Evolutionary conservation across 208 protist genomes (phyloP).

Genomic region (Trypanosomatidae sp.): DNA sequence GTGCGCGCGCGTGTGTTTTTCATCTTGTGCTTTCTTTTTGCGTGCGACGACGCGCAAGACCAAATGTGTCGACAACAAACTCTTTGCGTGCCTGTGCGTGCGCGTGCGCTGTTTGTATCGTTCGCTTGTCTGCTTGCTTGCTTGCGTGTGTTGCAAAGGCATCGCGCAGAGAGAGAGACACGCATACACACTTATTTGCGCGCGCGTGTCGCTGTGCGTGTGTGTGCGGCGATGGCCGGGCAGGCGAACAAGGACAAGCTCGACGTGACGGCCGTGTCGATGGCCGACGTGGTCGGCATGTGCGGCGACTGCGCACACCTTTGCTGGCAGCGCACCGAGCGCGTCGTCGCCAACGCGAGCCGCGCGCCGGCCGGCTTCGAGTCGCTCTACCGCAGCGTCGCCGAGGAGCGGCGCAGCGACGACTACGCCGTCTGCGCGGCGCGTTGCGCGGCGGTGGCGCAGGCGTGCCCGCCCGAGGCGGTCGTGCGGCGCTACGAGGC

Average conservation of each 20-base stretch:
- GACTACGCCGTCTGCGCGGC: slow-evolving; percentile 32
- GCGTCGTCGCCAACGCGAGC: slow-evolving; percentile 41
- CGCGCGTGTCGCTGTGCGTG: too few species aligned
- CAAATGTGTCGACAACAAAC: too few species aligned
- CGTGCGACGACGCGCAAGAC: too few species aligned
- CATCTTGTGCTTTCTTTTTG: too few species aligned
- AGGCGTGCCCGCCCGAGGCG: slow-evolving; percentile 15
- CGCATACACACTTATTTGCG: too few species aligned
- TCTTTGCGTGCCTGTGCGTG: too few species aligned
- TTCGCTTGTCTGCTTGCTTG: too few species aligned
- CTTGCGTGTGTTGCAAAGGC: too few species aligned
- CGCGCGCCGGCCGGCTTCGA: slow-evolving; percentile 56
- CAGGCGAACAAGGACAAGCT: slow-evolving; percentile 24
- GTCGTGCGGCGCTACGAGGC: slow-evolving; percentile 22
- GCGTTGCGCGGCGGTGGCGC: slow-evolving; percentile 19
- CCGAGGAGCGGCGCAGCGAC: slow-evolving; percentile 27
- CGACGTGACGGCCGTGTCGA: slow-evolving; percentile 15
- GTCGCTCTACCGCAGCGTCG: slow-evolving; percentile 22
- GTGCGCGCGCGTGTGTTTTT: too few species aligned
- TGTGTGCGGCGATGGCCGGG: slow-evolving; percentile 15
- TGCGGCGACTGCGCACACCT: slow-evolving; percentile 40
- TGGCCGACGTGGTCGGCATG: slow-evolving; percentile 38
- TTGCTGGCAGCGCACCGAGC: slow-evolving; percentile 35
- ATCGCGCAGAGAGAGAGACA: too few species aligned
- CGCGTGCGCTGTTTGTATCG: too few species aligned